Conservation (phyloP, 345 rosid species). For the Eucalyptus paniculata region DNA sequence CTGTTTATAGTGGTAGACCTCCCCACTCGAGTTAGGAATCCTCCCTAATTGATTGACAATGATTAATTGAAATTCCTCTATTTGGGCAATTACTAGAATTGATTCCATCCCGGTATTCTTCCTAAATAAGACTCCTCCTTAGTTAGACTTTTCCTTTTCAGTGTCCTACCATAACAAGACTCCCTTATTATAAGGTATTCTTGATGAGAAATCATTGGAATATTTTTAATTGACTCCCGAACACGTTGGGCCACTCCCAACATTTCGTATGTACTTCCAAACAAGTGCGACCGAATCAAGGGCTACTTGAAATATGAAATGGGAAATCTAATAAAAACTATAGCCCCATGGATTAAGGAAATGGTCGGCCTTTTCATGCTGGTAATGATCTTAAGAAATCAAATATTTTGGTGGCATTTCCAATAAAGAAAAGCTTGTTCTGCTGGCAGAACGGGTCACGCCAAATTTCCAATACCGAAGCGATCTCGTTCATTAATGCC, state of each 20-base stretch:
- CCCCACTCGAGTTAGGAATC: background rate
- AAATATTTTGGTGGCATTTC: background rate
- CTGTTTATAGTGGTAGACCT: background rate
- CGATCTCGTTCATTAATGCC: background rate
- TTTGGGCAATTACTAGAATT: background rate
- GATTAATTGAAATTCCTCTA: background rate
- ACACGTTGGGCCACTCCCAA: background rate
- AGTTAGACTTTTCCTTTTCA: background rate
- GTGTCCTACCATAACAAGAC: background rate
- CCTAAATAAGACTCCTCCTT: background rate
- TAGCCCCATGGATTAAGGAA: background rate
- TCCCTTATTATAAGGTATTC: background rate
- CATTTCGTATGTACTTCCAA: background rate
- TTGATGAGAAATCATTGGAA: background rate
- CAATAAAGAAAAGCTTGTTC: background rate
- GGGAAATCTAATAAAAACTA: background rate
- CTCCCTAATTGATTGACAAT: background rate
- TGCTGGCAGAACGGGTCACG: background rate
- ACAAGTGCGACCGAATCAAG: background rate
- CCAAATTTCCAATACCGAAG: background rate
- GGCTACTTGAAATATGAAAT: background rate
- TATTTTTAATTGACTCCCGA: background rate
- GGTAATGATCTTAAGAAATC: background rate
- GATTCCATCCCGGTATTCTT: background rate
- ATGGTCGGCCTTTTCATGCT: background rate